A percentile compares a stretch with the other conserved stretches of the same genome.
phyloP scores from a whole-genome alignment of 805 yeast genomes.

The Yarrowia osloensis region DNA sequence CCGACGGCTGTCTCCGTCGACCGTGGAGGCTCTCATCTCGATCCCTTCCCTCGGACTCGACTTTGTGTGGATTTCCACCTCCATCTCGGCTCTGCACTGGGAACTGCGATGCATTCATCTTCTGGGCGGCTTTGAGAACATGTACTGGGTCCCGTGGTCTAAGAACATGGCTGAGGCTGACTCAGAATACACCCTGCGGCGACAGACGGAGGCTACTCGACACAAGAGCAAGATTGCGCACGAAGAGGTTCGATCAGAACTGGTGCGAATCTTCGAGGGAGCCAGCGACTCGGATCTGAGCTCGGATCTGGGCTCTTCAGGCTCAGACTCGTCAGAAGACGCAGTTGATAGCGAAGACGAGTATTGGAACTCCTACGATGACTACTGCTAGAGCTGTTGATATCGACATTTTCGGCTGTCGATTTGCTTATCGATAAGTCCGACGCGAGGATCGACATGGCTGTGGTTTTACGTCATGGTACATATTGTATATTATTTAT shows the following conservation, averaged over 20 bases:
- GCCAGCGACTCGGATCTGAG: not conserved
- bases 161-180: constrained; percentile 34
- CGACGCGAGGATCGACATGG: constrained; percentile 1
- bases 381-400: constrained; percentile 9
- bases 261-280: constrained; percentile 11
- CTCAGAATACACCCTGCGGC: constrained; percentile 25
- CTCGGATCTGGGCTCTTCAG: constrained; percentile 12
- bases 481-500: constrained; percentile 12
- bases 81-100: constrained; percentile 33
- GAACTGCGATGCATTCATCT: constrained; percentile 33
- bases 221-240: constrained; percentile 6
- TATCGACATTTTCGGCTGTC: not conserved
- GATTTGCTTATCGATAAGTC: not conserved
- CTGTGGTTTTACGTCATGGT: not conserved
- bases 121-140: constrained; percentile 36
- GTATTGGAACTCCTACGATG: constrained; percentile 28
- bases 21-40: constrained; percentile 33
- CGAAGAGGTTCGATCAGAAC: not conserved
- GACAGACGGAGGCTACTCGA: not conserved
- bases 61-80: constrained; percentile 37
- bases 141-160: constrained; percentile 37
- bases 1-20: constrained; percentile 9
- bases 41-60: constrained; percentile 30
- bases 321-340: not conserved
- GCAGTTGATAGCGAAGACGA: constrained; percentile 12